A percentile compares a stretch with the other conserved stretches of the same genome.
Evolutionary conservation across 352 stramenopile genomes (phyloP).

Genomic region (Phytophthora litchii): DNA sequence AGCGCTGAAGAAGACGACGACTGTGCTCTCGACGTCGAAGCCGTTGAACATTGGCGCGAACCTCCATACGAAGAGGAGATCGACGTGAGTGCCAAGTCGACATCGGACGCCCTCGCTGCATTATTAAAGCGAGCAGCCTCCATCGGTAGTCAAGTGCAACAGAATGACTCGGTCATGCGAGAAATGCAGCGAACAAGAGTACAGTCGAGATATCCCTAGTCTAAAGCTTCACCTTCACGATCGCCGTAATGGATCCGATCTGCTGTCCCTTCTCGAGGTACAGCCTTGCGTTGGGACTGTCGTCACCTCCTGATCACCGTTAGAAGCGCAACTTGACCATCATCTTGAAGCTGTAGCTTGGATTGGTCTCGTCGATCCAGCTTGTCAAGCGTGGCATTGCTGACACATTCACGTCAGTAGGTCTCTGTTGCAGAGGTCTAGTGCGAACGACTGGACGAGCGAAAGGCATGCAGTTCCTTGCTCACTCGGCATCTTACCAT

Average conservation of each 20-base stretch:
- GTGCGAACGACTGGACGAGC: constrained; percentile 12
- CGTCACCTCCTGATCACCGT: constrained; percentile 1
- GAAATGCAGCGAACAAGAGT: constrained; percentile 22
- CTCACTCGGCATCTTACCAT: constrained; percentile 19
- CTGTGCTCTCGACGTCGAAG: constrained; percentile 12
- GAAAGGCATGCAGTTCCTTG: constrained; percentile 13
- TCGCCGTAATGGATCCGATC: constrained; percentile 8
- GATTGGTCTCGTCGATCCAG: not conserved
- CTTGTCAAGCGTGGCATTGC: not conserved
- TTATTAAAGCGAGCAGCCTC: constrained; percentile 19
- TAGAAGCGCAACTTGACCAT: constrained; percentile 10
- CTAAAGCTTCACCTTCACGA: constrained; percentile 5
- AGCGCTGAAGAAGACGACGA: constrained; percentile 34
- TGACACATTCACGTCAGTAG: constrained; percentile 23
- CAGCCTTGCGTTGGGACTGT: constrained; percentile 6
- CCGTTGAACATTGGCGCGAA: constrained; percentile 24
- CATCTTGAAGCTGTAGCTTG: constrained; percentile 7
- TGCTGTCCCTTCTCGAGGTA: constrained; percentile 1
- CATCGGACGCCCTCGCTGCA: constrained; percentile 14
- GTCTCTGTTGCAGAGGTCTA: not conserved
- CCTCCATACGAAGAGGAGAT: constrained; percentile 21
- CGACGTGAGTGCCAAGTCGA: constrained; percentile 13
- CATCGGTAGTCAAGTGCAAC: constrained; percentile 32
- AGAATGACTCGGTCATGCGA: constrained; percentile 29
- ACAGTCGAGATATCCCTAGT: constrained; percentile 6